Evolutionary conservation across 345 rosid genomes (phyloP).

Genomic region (Salix udensis): DNA sequence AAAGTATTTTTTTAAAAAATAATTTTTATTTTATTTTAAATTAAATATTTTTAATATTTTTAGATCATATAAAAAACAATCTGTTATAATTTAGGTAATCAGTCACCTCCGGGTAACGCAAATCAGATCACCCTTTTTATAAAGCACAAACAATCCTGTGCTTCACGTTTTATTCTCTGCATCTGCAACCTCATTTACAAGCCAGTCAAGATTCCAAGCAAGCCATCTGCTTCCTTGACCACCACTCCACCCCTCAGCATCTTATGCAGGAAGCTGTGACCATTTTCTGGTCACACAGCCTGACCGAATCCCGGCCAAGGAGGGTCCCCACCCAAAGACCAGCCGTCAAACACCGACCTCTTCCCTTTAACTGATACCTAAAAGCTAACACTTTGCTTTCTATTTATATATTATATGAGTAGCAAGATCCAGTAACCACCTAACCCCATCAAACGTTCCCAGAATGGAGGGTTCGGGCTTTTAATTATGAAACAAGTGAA

Average conservation of each 20-base stretch:
- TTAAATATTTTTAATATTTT: too few relatives aligned
- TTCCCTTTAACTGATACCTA: slow-evolving; percentile 9
- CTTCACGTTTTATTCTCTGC: slow-evolving; percentile 1
- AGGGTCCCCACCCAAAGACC: background rate
- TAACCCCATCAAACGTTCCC: background rate
- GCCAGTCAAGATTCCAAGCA: slow-evolving; percentile 3
- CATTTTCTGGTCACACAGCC: background rate
- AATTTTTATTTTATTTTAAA: too few relatives aligned
- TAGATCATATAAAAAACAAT: too few relatives aligned
- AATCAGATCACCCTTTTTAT: background rate
- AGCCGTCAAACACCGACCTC: background rate
- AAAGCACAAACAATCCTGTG: background rate
- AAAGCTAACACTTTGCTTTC: background rate
- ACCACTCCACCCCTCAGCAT: slow-evolving; percentile 5
- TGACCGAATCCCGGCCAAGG: background rate
- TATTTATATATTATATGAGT: background rate
- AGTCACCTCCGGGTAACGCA: background rate
- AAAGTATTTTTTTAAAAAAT: too few relatives aligned
- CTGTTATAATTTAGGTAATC: too few relatives aligned
- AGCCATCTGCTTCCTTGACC: background rate
- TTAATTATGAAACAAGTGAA: background rate
- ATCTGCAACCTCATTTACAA: background rate
- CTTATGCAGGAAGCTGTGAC: background rate
- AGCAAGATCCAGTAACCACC: background rate
- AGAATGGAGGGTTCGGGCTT: background rate